Conservation (phyloP, 2,329 filamentous ascomycete species). For the Tolypocladium ophioglossoides region DNA sequence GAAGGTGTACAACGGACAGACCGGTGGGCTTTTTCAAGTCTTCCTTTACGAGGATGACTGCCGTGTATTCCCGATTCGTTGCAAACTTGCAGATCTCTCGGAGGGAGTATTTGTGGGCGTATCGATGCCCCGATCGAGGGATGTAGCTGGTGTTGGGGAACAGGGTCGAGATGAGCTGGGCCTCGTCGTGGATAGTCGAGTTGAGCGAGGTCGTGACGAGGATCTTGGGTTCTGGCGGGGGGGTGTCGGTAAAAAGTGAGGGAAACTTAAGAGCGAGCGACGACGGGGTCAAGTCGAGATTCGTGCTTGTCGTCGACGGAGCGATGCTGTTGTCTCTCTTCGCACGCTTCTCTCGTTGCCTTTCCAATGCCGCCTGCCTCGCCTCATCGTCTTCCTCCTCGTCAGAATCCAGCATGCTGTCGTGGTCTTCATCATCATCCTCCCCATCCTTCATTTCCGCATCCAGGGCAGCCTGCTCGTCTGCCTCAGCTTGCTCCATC, state of each 20-base stretch:
- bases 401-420: slow-evolving; percentile 71
- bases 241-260: slow-evolving; percentile 48
- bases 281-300: slow-evolving; percentile 51
- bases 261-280: slow-evolving; percentile 52
- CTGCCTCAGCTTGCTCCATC: slow-evolving; percentile 41
- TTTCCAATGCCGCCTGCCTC: slow-evolving; percentile 28
- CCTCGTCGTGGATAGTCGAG: slow-evolving; percentile 77
- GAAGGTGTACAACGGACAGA: slow-evolving; percentile 74
- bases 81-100: slow-evolving; percentile 86
- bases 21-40: slow-evolving; percentile 78
- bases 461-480: slow-evolving; percentile 36
- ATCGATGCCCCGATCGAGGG: slow-evolving; percentile 70
- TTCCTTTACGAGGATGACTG: slow-evolving; percentile 77
- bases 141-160: slow-evolving; percentile 88
- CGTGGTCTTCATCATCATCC: slow-evolving; percentile 48
- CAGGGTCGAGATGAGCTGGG: slow-evolving; percentile 63
- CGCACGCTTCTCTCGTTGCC: slow-evolving; percentile 33
- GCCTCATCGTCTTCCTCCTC: slow-evolving; percentile 43
- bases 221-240: slow-evolving; percentile 62
- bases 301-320: slow-evolving; percentile 51
- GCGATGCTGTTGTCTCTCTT: slow-evolving; percentile 39
- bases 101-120: slow-evolving; percentile 83
- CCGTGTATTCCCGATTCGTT: slow-evolving; percentile 69
- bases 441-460: slow-evolving; percentile 31
- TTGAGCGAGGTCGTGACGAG: slow-evolving; percentile 87